These are phyloP conservation scores for Endocalyx cinctus DNA, from an alignment of 2,329 filamentous ascomycete genomes.

Conservation along the genomic window DNA sequence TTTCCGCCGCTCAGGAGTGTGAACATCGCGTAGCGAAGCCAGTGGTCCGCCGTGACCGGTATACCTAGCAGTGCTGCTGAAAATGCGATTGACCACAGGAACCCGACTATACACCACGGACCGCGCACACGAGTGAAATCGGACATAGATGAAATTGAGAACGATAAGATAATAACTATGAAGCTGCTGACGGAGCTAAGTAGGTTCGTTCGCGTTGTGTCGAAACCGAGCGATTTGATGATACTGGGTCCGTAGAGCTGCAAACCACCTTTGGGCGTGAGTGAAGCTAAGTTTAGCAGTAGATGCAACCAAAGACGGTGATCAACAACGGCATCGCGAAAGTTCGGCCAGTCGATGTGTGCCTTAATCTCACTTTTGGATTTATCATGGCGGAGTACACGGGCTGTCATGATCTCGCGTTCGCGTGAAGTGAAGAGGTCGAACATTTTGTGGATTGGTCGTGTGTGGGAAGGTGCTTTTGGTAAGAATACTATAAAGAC, in stretches of 20 bases:
- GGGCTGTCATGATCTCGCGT: conserved; percentile 33
- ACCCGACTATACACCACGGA: too few species aligned
- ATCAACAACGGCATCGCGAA: conserved; percentile 22
- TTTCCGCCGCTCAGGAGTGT: too few species aligned
- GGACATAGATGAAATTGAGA: too few species aligned
- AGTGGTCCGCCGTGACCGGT: too few species aligned
- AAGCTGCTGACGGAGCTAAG: neutral
- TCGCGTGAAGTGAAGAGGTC: conserved; percentile 38
- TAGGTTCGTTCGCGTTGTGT: conserved; percentile 20
- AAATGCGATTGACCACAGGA: too few species aligned
- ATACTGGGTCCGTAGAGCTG: conserved; percentile 24
- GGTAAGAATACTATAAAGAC: conserved; percentile 36
- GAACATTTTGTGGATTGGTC: too few species aligned
- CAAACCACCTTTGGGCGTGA: conserved; percentile 17
- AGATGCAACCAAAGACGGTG: conserved; percentile 23
- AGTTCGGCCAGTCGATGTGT: conserved; percentile 29
- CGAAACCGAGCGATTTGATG: conserved; percentile 24
- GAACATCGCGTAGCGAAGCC: too few species aligned
- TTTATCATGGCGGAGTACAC: conserved; percentile 40
- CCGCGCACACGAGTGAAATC: too few species aligned
- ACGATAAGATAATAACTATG: neutral
- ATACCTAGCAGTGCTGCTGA: too few species aligned
- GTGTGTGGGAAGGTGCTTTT: conserved; percentile 26
- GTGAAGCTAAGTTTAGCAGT: conserved; percentile 17
- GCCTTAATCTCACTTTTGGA: conserved; percentile 33